Evolutionary conservation across 331 rosid genomes (phyloP).

Genomic region (Quercus phellos): DNA sequence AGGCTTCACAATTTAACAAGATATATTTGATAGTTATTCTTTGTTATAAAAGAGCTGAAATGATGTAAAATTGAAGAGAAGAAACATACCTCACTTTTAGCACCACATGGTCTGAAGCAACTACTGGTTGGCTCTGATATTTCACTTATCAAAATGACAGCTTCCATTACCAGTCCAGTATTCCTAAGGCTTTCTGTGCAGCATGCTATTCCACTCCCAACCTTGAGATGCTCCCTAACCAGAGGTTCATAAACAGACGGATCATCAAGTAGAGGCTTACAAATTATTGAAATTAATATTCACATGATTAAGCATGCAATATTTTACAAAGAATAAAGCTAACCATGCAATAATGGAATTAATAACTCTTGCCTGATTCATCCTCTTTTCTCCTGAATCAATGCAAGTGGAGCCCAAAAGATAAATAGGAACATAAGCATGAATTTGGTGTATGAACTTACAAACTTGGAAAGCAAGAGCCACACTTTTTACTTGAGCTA

Average conservation of each 20-base stretch:
- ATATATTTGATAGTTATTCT: not conserved
- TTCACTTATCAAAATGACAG: slow-evolving; percentile 63
- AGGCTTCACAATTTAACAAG: not conserved
- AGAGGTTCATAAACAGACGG: slow-evolving; percentile 11
- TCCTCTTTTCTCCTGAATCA: slow-evolving; percentile 21
- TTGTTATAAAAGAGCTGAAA: slow-evolving; percentile 10
- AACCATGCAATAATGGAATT: not conserved
- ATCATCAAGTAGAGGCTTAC: not conserved
- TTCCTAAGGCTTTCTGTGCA: slow-evolving; percentile 34
- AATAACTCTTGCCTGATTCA: slow-evolving; percentile 5
- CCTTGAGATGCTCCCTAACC: slow-evolving; percentile 67
- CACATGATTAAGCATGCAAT: not conserved
- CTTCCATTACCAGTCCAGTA: slow-evolving; percentile 56
- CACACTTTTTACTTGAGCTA: slow-evolving; percentile 36
- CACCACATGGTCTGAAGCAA: slow-evolving; percentile 43
- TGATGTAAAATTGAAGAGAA: slow-evolving; percentile 3
- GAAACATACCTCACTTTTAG: slow-evolving; percentile 57
- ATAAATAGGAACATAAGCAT: slow-evolving; percentile 10
- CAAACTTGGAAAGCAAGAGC: slow-evolving; percentile 60
- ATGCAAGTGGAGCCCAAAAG: slow-evolving; percentile 14
- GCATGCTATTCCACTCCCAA: slow-evolving; percentile 68
- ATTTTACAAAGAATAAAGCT: slow-evolving; percentile 7
- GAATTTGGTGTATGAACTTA: slow-evolving; percentile 30
- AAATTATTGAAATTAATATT: not conserved
- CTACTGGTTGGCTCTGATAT: slow-evolving; percentile 35